Evolutionary conservation across 2,329 filamentous ascomycete species (phyloP).

Genomic region (Xylaria sp.): DNA sequence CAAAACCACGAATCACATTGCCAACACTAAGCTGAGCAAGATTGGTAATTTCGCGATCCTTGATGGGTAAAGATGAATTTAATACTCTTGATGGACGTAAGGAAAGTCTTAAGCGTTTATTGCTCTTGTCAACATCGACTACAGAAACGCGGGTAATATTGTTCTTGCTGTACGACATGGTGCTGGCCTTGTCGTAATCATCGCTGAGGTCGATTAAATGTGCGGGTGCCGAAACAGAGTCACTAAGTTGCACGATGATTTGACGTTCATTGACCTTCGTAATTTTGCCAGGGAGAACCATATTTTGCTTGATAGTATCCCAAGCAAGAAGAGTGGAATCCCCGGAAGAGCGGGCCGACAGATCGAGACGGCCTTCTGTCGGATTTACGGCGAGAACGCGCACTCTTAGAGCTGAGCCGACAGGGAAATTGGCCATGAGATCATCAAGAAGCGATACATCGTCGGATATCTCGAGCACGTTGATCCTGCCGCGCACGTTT

Average conservation of each 20-base stretch:
- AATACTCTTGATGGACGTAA: slow-evolving; percentile 87
- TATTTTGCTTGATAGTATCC: slow-evolving; percentile 77
- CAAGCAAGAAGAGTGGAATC: slow-evolving; percentile 70
- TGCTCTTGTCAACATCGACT: slow-evolving; percentile 79
- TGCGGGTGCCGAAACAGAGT: slow-evolving; percentile 80
- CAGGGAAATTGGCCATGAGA: slow-evolving; percentile 81
- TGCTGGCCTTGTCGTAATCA: slow-evolving; percentile 83
- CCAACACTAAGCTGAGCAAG: slow-evolving; percentile 78
- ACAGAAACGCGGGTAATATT: slow-evolving; percentile 90
- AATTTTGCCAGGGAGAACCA: slow-evolving; percentile 83
- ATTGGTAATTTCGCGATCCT: slow-evolving; percentile 81
- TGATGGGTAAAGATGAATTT: slow-evolving; percentile 82
- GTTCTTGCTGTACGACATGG: slow-evolving; percentile 80
- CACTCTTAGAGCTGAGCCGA: slow-evolving; percentile 88
- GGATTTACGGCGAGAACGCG: slow-evolving; percentile 79
- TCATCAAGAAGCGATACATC: slow-evolving; percentile 83
- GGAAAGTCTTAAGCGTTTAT: slow-evolving; percentile 86
- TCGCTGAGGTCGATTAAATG: slow-evolving; percentile 86
- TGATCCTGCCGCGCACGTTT: slow-evolving; percentile 84
- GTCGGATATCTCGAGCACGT: slow-evolving; percentile 84
- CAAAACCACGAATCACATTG: slow-evolving; percentile 87
- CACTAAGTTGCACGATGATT: slow-evolving; percentile 85
- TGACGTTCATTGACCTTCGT: slow-evolving; percentile 87
- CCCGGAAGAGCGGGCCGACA: slow-evolving; percentile 77
- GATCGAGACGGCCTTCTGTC: slow-evolving; percentile 79